Base-by-base conservation (phyloP, 805 yeast species). In the Citeromyces nyonsensis region DNA sequence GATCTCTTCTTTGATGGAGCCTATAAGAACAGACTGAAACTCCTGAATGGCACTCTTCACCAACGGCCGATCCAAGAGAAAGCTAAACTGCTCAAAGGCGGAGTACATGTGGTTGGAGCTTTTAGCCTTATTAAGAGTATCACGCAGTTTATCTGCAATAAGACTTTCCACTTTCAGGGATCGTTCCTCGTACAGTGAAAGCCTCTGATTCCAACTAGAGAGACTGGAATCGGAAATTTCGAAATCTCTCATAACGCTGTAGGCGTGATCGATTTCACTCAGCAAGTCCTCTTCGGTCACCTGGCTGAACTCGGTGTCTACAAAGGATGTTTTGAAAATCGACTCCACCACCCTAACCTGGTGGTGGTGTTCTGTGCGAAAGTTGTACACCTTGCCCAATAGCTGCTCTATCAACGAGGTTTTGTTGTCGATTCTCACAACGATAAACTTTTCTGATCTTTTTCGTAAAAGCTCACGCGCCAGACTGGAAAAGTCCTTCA, bases 401-500 rank as follows among this genome's bases (percentile, higher is more conserved):
- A 73, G 52, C 1, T 63, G 64, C 36, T 55, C 60, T 15, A 70
- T 34, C 10, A 38, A 45, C 1, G 40, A 42, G 1, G 67, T 48
- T 3, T 63, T 54, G 6, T 72, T 62, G n/a, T 56, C 57, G 7
- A 84, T 59, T 36, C 73, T 69, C 13, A 83, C 68, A 14, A 75
- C 66, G 10, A 77, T 63, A 44, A 78, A 77, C 37, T 72, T 73
- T 34, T 80, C 88, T 6, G 73, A 70, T 28, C 91, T 55, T 42
- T 74, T 80, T 39, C 95, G 59, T 27, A 81, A 58, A 3, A 80
- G 51, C 37, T 86, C 95, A 35, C 96, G 64, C 1, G 83, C 69
- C 28, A 79, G 46, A 33, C 69, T 65, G 2, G 73, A 67, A 53
- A 76, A 70, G 35, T 73, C 81, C 44, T 76, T 73, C 8, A 73